Base-by-base conservation (phyloP, 2,329 filamentous ascomycete genomes). In the Trichoderma sp. region DNA sequence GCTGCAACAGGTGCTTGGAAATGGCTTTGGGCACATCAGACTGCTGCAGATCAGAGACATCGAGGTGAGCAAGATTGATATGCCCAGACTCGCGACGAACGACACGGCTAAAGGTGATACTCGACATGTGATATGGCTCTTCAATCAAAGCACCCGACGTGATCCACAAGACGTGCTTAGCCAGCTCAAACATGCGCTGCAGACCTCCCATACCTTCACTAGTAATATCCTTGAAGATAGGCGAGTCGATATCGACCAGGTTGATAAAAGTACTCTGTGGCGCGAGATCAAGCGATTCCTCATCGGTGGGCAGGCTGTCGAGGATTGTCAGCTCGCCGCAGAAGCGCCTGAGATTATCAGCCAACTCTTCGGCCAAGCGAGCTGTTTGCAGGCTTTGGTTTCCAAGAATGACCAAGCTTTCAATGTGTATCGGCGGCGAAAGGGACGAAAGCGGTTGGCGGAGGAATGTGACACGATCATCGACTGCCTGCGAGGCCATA, bases 161-260 rank as follows among this genome's bases (percentile, higher is more conserved):
- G 24, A 77, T 50, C 76, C 76, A 77, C 3, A 77, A 38, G 38
- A 77, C 67, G 73, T 71, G 59, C 27, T 68, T 75, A 5, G 75
- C 63, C 18, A 41, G 38, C 38, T 41, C 38, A 41, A 41, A 41
- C 38, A 41, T 41, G 38, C 38, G 14, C 6, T 41, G 38, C 38
- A 41, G 38, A 7, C 38, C 38, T 41, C 38, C 38, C 38, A 41
- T 41, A 1, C 16, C 38, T 41, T 41, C 38, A 41, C 16, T 41
- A 41, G 38, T 41, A 18, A 41, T 41, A 8, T 41, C 16, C 3
- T 41, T 41, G 14, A 41, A 41, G 38, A 41, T 41, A 2, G 38
- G 38, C 38, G 38, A 41, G 38, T 41, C 38, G 38, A 41, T 41
- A 41, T 41, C 38, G 6, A 41, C 38, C 38, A 41, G 6, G 6